Conservation (phyloP, 106 monocot genomes). For the Phalaenopsis aphrodite region DNA sequence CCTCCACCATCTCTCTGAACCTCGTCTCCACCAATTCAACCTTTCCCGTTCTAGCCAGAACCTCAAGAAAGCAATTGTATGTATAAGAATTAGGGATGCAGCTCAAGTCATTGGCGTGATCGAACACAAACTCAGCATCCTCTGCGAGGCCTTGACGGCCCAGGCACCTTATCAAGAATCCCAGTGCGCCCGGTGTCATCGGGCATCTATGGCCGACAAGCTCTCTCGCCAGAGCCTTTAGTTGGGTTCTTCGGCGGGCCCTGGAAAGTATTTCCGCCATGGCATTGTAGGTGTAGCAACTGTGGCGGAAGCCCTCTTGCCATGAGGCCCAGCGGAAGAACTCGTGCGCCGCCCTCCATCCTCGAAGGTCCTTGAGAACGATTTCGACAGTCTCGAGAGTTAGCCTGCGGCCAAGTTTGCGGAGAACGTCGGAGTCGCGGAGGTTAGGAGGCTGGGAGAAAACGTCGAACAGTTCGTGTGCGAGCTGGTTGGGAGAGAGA, state of each 20-base stretch:
- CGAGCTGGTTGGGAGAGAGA: constrained; percentile 20
- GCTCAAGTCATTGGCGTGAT: constrained; percentile 29
- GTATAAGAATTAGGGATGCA: constrained; percentile 63
- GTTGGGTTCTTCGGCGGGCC: constrained; percentile 13
- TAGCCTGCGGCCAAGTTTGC: constrained; percentile 19
- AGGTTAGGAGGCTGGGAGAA: constrained; percentile 44
- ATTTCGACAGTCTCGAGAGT: constrained; percentile 36
- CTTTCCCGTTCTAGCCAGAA: constrained; percentile 36
- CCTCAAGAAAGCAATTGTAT: constrained; percentile 77
- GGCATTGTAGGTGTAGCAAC: constrained; percentile 78
- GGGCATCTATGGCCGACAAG: constrained; percentile 30
- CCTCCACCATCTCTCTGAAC: constrained; percentile 41
- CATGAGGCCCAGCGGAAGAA: constrained; percentile 62
- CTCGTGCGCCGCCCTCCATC: constrained; percentile 55
- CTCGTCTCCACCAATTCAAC: constrained; percentile 38
- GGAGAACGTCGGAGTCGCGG: constrained; percentile 28
- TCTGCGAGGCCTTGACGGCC: constrained; percentile 37
- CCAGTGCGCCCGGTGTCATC: constrained; percentile 60
- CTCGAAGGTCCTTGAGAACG: constrained; percentile 30
- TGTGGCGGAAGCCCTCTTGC: constrained; percentile 56
- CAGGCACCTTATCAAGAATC: constrained; percentile 71
- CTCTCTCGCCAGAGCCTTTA: constrained; percentile 35
- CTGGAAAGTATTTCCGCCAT: constrained; percentile 52
- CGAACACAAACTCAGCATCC: constrained; percentile 43
- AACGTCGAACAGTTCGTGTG: constrained; percentile 61